Conservation (phyloP, 2,329 filamentous ascomycete species). For the Fusarium sp. region DNA sequence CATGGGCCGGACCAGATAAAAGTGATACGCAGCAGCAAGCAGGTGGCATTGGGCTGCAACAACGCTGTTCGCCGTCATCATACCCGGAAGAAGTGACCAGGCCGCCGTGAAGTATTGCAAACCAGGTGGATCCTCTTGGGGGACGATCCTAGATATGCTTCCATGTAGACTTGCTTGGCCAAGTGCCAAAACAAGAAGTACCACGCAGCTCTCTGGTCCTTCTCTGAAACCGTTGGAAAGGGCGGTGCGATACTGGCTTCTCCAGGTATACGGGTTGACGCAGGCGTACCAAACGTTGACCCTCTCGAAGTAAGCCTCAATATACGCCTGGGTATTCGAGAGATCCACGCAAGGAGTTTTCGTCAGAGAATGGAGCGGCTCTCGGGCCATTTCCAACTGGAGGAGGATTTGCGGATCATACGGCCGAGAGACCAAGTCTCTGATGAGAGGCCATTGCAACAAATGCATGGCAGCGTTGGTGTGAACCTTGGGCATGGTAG, state of each 20-base stretch:
- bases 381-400: constrained; percentile 83
- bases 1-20: constrained; percentile 83
- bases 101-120: constrained; percentile 84
- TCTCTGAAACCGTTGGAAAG: constrained; percentile 81
- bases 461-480: constrained; percentile 84
- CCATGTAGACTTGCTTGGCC: constrained; percentile 81
- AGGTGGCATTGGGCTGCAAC: constrained; percentile 84
- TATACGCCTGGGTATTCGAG: constrained; percentile 79
- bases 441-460: constrained; percentile 83
- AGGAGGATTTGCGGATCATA: constrained; percentile 86
- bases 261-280: constrained; percentile 86
- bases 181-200: constrained; percentile 80
- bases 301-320: constrained; percentile 82
- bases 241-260: constrained; percentile 78
- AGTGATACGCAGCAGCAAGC: constrained; percentile 83
- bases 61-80: constrained; percentile 85
- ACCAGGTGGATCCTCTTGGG: constrained; percentile 78
- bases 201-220: constrained; percentile 85
- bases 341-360: constrained; percentile 76
- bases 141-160: constrained; percentile 79
- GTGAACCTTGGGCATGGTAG: constrained; percentile 87
- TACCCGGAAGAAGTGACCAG: constrained; percentile 79
- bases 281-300: constrained; percentile 90
- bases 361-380: constrained; percentile 76
- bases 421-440: constrained; percentile 79